Conservation (phyloP, 495 filamentous ascomycete species). For the Penicillium cinerascens region DNA sequence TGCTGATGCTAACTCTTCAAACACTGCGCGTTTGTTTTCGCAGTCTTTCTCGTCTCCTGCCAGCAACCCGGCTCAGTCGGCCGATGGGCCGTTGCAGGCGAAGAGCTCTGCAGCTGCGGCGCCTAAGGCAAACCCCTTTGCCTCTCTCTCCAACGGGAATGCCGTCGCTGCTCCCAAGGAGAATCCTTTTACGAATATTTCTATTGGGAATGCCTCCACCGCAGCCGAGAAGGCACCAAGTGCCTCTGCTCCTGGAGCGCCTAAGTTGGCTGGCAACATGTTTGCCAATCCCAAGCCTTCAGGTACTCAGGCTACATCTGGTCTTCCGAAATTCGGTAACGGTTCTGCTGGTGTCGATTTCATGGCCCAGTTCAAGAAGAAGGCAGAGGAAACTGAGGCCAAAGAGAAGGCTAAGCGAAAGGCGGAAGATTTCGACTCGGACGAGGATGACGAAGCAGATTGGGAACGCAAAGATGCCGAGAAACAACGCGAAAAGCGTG, state of each 20-base stretch:
- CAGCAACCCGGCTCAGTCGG: conserved; percentile 7
- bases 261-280: conserved; percentile 22
- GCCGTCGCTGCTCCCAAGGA: background rate
- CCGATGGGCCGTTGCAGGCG: conserved; percentile 2
- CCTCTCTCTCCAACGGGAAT: background rate
- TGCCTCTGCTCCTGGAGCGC: conserved; percentile 1
- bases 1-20: conserved; percentile 23
- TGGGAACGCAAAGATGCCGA: conserved; percentile 47
- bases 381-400: conserved; percentile 29
- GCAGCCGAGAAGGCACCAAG: conserved; percentile 6
- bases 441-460: conserved; percentile 51
- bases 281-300: conserved; percentile 6
- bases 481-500: conserved; percentile 42
- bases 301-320: background rate
- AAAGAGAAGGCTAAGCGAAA: conserved; percentile 51
- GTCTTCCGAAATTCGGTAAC: conserved; percentile 33
- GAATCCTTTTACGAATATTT: background rate
- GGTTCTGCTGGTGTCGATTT: conserved; percentile 27
- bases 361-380: conserved; percentile 36
- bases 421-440: conserved; percentile 54
- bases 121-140: conserved; percentile 17
- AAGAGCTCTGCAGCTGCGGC: background rate
- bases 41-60: conserved; percentile 39
- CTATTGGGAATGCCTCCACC: background rate
- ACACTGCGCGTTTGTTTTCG: conserved; percentile 41